These are phyloP conservation scores for Chaetomium tenue DNA, from an alignment of 495 filamentous ascomycete species.

Conservation along the genomic window DNA sequence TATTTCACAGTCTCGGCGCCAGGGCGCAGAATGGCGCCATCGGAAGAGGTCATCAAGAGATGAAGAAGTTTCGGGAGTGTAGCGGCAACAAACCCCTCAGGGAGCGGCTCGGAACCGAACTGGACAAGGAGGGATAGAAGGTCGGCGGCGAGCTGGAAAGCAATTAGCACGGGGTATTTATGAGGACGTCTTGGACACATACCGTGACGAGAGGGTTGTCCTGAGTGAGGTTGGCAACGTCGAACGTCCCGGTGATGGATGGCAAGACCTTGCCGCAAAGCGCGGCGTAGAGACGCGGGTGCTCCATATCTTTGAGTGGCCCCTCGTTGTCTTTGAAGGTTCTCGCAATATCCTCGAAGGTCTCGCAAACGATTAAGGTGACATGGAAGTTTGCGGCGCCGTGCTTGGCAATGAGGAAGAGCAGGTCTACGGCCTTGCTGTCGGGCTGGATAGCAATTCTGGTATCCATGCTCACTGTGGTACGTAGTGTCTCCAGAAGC, in stretches of 20 bases:
- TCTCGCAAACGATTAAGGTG: constrained; percentile 76
- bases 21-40: constrained; percentile 80
- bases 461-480: constrained; percentile 75
- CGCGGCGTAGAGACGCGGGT: constrained; percentile 65
- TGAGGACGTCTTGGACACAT: constrained; percentile 33
- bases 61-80: constrained; percentile 84
- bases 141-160: constrained; percentile 69
- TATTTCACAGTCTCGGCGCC: constrained; percentile 83
- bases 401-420: constrained; percentile 85
- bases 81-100: constrained; percentile 77
- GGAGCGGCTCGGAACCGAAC: constrained; percentile 77
- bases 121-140: constrained; percentile 78
- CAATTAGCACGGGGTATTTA: constrained; percentile 19
- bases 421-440: constrained; percentile 70
- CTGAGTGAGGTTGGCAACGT: constrained; percentile 78
- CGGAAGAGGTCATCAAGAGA: constrained; percentile 73
- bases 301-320: constrained; percentile 44
- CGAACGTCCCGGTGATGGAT: constrained; percentile 81
- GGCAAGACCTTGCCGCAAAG: constrained; percentile 86
- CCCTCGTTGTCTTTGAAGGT: constrained; percentile 36
- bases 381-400: constrained; percentile 86
- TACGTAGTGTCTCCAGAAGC: constrained; percentile 80
- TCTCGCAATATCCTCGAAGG: constrained; percentile 81
- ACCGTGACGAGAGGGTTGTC: constrained; percentile 77
- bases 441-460: constrained; percentile 63